Percentiles rank a stretch among this genome's conserved stretches.
Conservation (phyloP, 441 rosid species). For the Aquilaria agallochum region DNA sequence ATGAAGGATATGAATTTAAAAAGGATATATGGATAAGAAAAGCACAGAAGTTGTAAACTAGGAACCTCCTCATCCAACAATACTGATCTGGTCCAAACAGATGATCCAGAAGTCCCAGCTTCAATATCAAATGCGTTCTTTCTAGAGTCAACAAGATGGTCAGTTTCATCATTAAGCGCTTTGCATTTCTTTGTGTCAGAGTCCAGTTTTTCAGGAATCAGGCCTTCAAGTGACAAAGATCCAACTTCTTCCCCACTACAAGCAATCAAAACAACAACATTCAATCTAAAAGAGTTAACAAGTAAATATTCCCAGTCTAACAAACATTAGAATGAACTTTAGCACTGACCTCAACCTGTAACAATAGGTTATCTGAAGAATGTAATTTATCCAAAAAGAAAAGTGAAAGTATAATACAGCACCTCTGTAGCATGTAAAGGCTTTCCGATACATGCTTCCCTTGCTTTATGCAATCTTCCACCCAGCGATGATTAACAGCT, state of each 20-base stretch:
- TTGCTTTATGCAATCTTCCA: constrained; percentile 72
- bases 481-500: constrained; percentile 82
- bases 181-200: constrained; percentile 21
- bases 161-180: constrained; percentile 27
- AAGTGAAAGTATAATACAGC: neutral
- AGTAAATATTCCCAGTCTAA: too few relatives aligned
- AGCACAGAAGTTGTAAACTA: neutral
- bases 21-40: constrained; percentile 1
- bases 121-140: constrained; percentile 19
- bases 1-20: too few relatives aligned
- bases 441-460: constrained; percentile 58
- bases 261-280: constrained; percentile 9
- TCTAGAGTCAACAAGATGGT: constrained; percentile 15
- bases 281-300: too few relatives aligned
- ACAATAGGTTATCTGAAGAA: too few relatives aligned
- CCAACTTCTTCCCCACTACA: constrained; percentile 79
- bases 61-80: constrained; percentile 66
- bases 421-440: constrained; percentile 67
- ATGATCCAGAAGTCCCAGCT: constrained; percentile 27
- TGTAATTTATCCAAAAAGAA: too few relatives aligned
- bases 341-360: too few relatives aligned
- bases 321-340: too few relatives aligned
- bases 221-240: constrained; percentile 43
- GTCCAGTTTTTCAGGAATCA: constrained; percentile 20
- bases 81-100: constrained; percentile 47